Evolutionary conservation across 2,329 filamentous ascomycete genomes (phyloP).

Genomic region (Neofusicoccum cordaticola): DNA sequence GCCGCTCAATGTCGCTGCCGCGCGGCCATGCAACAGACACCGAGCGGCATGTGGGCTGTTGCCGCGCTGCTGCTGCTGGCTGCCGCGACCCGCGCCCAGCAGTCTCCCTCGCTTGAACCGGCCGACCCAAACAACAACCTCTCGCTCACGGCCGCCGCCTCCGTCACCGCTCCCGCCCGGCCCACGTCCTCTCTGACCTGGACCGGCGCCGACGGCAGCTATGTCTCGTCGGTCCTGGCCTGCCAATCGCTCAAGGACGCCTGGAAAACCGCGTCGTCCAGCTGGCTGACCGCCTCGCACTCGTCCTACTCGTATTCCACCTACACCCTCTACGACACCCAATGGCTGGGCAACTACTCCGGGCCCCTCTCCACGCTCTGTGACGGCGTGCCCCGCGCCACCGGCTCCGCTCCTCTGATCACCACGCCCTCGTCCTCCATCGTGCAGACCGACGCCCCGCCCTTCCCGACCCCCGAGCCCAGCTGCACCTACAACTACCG

Average conservation of each 20-base stretch:
- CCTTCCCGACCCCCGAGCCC: not conserved
- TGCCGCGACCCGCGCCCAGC: not conserved
- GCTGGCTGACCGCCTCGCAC: not conserved
- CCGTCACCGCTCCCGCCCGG: not conserved
- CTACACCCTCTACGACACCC: not conserved
- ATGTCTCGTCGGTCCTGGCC: not conserved
- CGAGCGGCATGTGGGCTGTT: not conserved
- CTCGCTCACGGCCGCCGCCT: not conserved
- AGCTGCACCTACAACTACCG: not conserved
- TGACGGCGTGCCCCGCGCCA: not conserved
- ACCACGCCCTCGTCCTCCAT: not conserved
- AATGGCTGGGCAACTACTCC: not conserved
- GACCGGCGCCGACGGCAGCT: not conserved
- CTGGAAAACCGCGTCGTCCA: not conserved
- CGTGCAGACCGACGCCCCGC: not conserved
- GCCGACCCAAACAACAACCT: not conserved
- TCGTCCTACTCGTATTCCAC: not conserved
- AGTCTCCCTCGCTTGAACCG: not conserved
- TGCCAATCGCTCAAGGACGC: not conserved
- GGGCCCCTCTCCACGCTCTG: not conserved
- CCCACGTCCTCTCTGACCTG: not conserved
- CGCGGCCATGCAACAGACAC: not conserved
- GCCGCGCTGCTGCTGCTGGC: not conserved
- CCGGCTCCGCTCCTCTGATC: not conserved
- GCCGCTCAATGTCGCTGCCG: not conserved